Conservation (phyloP, 345 rosid genomes). For the Luvunga scandens region DNA sequence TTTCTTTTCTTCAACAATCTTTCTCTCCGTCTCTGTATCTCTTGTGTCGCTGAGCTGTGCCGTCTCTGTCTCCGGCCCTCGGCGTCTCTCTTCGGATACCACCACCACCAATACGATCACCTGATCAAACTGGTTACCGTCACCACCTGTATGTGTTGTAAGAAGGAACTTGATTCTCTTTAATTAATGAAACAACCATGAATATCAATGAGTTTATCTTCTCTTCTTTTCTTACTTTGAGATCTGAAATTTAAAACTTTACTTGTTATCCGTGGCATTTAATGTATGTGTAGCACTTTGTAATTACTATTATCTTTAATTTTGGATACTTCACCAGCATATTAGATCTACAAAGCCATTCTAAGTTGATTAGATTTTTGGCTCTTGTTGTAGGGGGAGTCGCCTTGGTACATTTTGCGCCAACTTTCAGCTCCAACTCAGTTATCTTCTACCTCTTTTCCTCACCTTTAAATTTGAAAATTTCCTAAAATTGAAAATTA, state of each 20-base stretch:
- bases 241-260: constrained; percentile 11
- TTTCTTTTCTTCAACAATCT: too few species aligned
- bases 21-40: not conserved
- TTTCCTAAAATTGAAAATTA: not conserved
- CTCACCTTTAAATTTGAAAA: not conserved
- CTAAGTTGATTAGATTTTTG: not conserved
- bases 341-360: constrained; percentile 2
- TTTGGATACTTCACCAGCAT: not conserved
- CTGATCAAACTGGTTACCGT: not conserved
- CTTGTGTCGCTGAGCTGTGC: constrained; percentile 5
- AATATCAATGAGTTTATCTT: not conserved
- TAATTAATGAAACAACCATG: too few species aligned
- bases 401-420: not conserved
- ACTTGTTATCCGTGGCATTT: not conserved
- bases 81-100: not conserved
- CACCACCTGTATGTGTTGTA: not conserved
- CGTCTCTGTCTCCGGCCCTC: not conserved
- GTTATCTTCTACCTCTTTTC: not conserved
- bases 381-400: constrained; percentile 10
- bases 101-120: not conserved
- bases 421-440: constrained; percentile 5
- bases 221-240: not conserved
- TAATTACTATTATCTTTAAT: not conserved
- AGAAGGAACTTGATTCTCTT: not conserved
- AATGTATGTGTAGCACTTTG: not conserved